Conservation (phyloP, 2,329 filamentous ascomycete species). For the Ramularia endophylla region DNA sequence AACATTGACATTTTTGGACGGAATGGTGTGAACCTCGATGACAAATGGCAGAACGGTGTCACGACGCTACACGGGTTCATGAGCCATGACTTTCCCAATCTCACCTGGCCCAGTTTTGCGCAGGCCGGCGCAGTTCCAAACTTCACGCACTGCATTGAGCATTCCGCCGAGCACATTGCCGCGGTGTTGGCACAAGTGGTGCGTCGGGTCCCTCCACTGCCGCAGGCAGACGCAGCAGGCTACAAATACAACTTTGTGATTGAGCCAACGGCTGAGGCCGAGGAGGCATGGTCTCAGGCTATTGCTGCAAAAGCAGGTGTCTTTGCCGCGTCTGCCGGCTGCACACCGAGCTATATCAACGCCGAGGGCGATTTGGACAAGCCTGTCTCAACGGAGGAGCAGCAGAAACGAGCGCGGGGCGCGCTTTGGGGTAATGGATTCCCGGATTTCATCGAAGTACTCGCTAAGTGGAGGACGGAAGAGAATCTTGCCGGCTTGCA, state of each 20-base stretch:
- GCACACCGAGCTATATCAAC: constrained; percentile 52
- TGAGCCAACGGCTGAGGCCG: constrained; percentile 42
- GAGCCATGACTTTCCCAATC: constrained; percentile 48
- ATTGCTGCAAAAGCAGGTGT: constrained; percentile 36
- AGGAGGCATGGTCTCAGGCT: constrained; percentile 43
- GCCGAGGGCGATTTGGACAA: constrained; percentile 34
- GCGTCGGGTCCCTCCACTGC: too few species aligned
- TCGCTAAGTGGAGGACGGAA: constrained; percentile 29
- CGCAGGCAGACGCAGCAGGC: background rate
- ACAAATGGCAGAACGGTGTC: constrained; percentile 35
- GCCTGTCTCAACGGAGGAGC: constrained; percentile 13
- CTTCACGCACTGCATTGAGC: constrained; percentile 37
- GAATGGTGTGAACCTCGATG: constrained; percentile 35
- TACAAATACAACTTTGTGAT: constrained; percentile 22
- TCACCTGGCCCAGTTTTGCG: constrained; percentile 43
- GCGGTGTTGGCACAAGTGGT: constrained; percentile 37
- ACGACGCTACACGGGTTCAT: constrained; percentile 49
- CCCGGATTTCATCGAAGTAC: constrained; percentile 26
- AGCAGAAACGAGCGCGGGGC: constrained; percentile 18
- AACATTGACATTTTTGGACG: constrained; percentile 34
- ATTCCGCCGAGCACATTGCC: constrained; percentile 34
- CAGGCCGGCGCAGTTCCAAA: constrained; percentile 36
- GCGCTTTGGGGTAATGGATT: constrained; percentile 27
- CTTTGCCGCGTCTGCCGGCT: constrained; percentile 38
- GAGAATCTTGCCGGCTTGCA: too few species aligned